Evolutionary conservation across 2,329 filamentous ascomycete species (phyloP).

Genomic region (Grosmannia huntii): DNA sequence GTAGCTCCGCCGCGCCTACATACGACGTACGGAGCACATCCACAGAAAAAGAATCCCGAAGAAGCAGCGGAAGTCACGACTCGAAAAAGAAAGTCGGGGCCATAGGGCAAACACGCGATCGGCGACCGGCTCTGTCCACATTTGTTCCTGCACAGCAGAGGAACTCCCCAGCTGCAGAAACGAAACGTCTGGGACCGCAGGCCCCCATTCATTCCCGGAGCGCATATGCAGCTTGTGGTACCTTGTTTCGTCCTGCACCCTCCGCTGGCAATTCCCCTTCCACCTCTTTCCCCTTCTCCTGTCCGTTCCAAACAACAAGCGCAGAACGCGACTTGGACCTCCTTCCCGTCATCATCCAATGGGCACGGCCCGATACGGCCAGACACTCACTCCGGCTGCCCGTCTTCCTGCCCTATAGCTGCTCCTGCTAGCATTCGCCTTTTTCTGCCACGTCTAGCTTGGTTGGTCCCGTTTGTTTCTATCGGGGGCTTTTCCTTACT

Average conservation of each 20-base stretch:
- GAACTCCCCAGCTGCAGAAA: not conserved
- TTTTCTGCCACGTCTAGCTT: not conserved
- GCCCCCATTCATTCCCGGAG: not conserved
- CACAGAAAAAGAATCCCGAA: not conserved
- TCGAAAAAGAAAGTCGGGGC: not conserved
- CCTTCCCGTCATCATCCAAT: not conserved
- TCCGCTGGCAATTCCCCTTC: not conserved
- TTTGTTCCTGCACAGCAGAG: not conserved
- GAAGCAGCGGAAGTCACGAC: not conserved
- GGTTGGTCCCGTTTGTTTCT: not conserved
- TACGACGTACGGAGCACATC: not conserved
- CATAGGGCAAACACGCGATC: not conserved
- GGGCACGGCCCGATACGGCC: not conserved
- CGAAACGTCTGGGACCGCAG: not conserved
- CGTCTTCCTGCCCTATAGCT: not conserved
- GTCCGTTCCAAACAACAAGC: slow-evolving; percentile 4
- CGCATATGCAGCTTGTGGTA: slow-evolving; percentile 5
- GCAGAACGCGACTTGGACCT: not conserved
- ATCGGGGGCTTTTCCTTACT: not conserved
- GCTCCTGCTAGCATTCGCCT: not conserved
- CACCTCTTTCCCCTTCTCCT: not conserved
- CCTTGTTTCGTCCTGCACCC: not conserved
- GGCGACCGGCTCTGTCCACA: not conserved
- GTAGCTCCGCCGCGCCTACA: not conserved
- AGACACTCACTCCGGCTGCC: not conserved